Base-by-base conservation (phyloP, 257 asterid species). In the Ajuga chamaepitys region DNA sequence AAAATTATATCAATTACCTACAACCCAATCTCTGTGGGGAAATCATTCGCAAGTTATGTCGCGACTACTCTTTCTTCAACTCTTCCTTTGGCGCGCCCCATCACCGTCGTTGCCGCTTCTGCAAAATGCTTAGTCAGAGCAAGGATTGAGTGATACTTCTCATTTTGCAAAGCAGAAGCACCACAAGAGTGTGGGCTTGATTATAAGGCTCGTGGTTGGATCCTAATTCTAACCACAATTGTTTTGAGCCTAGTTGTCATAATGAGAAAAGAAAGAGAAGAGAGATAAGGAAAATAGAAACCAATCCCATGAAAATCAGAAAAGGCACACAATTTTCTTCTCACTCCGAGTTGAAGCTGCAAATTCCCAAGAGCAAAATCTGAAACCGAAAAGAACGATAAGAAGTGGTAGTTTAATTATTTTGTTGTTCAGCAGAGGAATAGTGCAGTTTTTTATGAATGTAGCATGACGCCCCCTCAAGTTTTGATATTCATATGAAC, bases 1-100 rank as follows among this genome's bases (percentile, higher is more conserved):
- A n/a, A n/a, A 20, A 16, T 74, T 38, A 75, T 55, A 7, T 88
- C 99, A 0, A 89, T 90, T 53, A 34, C 68, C n/a, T 54, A 60
- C 48, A 94, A 94, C 95, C 95, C 3, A 64, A 74, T 26, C 83
- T 94, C 38, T 94, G 99, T 60, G 99, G 99, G 3, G 91, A 90
- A 55, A 71, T 88, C 47, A 75, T 94, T 1, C 79, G 86, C 86
- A 83, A 60, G 32, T 95, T 95, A 2, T 94, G 99, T 75, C 78
- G 70, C 52, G 55, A 57, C 18, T 75, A 83, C 28, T 95, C 91
- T 0, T 94, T 94, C 79, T 89, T 87, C 53, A 77, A 81, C 64
- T 54, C 86, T 0, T 64, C 96, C 7, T 10, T 83, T 9, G n/a
- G n/a, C n/a, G n/a, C n/a, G n/a, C n/a, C n/a, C 64, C 65, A 8